phyloP scores from a whole-genome alignment of 768 basidiomycete genomes.

The Kwoniella shandongensis region DNA sequence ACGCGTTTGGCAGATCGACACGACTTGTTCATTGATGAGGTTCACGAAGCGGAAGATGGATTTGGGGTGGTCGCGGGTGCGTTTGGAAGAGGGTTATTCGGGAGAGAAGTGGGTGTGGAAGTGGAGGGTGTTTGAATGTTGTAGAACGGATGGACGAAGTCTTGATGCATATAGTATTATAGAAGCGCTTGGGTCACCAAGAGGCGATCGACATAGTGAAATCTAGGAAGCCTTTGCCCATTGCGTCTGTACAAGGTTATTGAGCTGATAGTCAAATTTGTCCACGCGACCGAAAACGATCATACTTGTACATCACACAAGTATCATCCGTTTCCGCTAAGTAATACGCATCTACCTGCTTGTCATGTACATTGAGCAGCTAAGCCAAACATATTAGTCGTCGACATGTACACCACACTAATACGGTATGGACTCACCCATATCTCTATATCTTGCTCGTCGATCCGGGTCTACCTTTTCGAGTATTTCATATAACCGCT shows the following conservation, averaged over 20 bases:
- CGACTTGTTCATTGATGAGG: constrained; percentile 54
- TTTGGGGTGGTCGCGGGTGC: constrained; percentile 54
- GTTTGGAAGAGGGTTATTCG: constrained; percentile 47
- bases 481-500: constrained; percentile 59
- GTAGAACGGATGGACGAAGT: neutral
- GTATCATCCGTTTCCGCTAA: too few species aligned
- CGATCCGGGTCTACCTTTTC: constrained; percentile 66
- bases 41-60: constrained; percentile 53
- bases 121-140: constrained; percentile 7
- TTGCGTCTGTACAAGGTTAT: too few species aligned
- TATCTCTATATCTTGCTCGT: constrained; percentile 62
- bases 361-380: constrained; percentile 11
- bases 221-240: too few species aligned
- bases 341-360: too few species aligned
- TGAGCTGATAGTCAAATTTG: too few species aligned
- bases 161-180: too few species aligned
- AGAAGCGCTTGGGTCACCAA: too few species aligned
- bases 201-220: too few species aligned
- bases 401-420: neutral
- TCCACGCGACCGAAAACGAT: too few species aligned
- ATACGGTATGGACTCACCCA: constrained; percentile 21
- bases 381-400: constrained; percentile 6
- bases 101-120: constrained; percentile 10
- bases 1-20: constrained; percentile 64
- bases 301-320: too few species aligned